These are phyloP conservation scores for Neurospora pannonica DNA, from an alignment of 495 filamentous ascomycete species.

Conservation along the genomic window DNA sequence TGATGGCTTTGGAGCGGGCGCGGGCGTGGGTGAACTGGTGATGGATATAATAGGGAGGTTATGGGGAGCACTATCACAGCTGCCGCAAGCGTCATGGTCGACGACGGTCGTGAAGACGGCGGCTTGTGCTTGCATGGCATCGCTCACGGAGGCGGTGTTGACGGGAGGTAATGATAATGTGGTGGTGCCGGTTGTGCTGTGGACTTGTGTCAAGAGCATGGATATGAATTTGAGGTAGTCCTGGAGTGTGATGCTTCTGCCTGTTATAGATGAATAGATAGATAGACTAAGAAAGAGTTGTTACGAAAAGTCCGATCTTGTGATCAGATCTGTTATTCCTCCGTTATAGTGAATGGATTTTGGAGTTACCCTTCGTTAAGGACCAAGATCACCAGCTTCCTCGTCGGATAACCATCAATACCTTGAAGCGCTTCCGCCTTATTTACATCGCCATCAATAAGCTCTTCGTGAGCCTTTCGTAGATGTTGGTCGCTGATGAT, in stretches of 20 bases:
- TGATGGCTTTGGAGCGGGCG: background rate
- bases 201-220: slow-evolving; percentile 76
- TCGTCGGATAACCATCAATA: background rate
- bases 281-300: background rate
- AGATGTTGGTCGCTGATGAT: too few species aligned
- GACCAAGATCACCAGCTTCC: background rate
- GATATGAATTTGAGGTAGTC: slow-evolving; percentile 29
- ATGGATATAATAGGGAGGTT: slow-evolving; percentile 2
- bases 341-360: too few species aligned
- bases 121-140: slow-evolving; percentile 68
- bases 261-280: background rate
- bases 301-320: background rate
- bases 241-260: background rate
- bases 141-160: slow-evolving; percentile 86
- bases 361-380: background rate
- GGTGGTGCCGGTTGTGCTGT: slow-evolving; percentile 87
- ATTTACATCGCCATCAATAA: background rate
- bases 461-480: background rate
- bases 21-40: slow-evolving; percentile 10
- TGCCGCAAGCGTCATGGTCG: slow-evolving; percentile 21
- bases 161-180: slow-evolving; percentile 99
- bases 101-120: slow-evolving; percentile 47
- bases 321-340: background rate
- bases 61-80: background rate
- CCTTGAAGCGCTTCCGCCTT: background rate